Evolutionary conservation across 371 early-diverging fungal species (phyloP).

Genomic region (Mortierella sp.): DNA sequence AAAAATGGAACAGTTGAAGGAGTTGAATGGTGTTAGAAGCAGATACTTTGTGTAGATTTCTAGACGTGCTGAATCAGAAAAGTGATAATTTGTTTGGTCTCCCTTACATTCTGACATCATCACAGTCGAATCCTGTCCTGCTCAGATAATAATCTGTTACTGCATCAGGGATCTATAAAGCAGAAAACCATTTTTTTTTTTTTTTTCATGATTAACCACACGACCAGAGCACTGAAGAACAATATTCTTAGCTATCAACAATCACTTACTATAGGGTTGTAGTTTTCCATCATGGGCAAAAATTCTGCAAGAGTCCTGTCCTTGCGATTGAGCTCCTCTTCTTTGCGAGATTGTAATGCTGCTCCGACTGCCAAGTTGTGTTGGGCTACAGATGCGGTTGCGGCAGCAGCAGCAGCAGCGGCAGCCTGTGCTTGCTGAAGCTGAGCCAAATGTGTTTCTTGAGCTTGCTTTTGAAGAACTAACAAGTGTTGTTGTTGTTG

Average conservation of each 20-base stretch:
- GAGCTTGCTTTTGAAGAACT: slow-evolving; percentile 37
- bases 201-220: too few relatives aligned
- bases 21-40: too few relatives aligned
- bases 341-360: slow-evolving; percentile 54
- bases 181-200: too few relatives aligned
- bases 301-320: slow-evolving; percentile 88
- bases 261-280: slow-evolving; percentile 82
- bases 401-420: slow-evolving; percentile 1
- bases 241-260: background rate
- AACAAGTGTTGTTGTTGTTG: slow-evolving; percentile 21
- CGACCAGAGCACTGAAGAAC: background rate
- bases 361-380: slow-evolving; percentile 45
- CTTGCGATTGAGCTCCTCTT: slow-evolving; percentile 61
- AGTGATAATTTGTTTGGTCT: too few relatives aligned
- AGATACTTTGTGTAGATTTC: too few relatives aligned
- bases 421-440: slow-evolving; percentile 32
- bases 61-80: too few relatives aligned
- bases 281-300: slow-evolving; percentile 88
- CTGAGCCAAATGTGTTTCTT: slow-evolving; percentile 26
- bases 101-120: slow-evolving; percentile 87
- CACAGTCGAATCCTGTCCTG: slow-evolving; percentile 93
- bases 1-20: too few relatives aligned
- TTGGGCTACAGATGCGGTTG: slow-evolving; percentile 31
- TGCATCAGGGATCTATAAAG: slow-evolving; percentile 92
- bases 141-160: slow-evolving; percentile 96